Evolutionary conservation across 768 basidiomycete species (phyloP).

Genomic region (Trametes elegans): DNA sequence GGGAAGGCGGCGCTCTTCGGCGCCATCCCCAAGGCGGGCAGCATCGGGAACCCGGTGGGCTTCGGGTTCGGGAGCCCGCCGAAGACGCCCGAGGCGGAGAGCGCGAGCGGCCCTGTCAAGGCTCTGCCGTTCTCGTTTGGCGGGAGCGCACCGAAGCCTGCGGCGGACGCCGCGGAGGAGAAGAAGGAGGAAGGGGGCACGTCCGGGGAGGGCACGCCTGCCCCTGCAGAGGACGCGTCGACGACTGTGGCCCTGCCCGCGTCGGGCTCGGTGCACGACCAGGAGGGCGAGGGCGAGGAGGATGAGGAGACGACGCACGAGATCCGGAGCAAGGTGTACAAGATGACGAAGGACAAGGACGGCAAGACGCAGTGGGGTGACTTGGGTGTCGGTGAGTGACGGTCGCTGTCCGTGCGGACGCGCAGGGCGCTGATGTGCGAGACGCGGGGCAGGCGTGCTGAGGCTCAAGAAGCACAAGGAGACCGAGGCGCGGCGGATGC

Average conservation of each 20-base stretch:
- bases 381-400: conserved; percentile 59
- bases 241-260: conserved; percentile 22
- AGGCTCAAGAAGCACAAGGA: conserved; percentile 75
- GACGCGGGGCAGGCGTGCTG: conserved; percentile 50
- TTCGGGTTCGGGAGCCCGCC: conserved; percentile 52
- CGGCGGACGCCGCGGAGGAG: conserved; percentile 5
- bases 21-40: conserved; percentile 35
- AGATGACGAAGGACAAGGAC: conserved; percentile 50
- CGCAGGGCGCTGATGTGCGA: background rate
- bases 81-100: conserved; percentile 28
- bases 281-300: conserved; percentile 80
- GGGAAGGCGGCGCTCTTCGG: conserved; percentile 23
- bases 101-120: conserved; percentile 7
- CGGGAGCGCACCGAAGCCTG: conserved; percentile 5
- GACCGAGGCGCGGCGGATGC: conserved; percentile 52
- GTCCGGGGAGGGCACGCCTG: conserved; percentile 26
- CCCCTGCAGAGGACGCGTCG: conserved; percentile 10
- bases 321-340: conserved; percentile 61
- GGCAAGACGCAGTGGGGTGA: conserved; percentile 56
- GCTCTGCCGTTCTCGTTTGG: conserved; percentile 19
- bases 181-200: conserved; percentile 20
- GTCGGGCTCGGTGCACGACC: conserved; percentile 43
- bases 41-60: conserved; percentile 63
- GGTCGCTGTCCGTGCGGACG: background rate
- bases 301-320: conserved; percentile 66